phyloP scores from a whole-genome alignment of 176 grass and related monocot species.

The Lolium perenne region DNA sequence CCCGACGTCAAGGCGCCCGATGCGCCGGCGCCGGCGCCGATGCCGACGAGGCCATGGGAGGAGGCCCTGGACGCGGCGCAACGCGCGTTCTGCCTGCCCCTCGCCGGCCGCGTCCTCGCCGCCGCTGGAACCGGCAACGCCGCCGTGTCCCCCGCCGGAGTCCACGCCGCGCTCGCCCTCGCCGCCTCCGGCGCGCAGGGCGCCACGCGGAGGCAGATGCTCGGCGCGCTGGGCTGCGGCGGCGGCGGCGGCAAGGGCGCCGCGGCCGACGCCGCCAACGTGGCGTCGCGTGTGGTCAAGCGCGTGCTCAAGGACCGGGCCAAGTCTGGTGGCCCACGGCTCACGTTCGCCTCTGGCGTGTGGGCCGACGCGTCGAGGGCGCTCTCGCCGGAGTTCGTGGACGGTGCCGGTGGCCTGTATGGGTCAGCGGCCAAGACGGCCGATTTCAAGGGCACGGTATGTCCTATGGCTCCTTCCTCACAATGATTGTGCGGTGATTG shows the following conservation, averaged over 20 bases:
- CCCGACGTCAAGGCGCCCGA: neutral
- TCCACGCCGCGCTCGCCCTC: conserved; percentile 45
- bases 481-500: neutral
- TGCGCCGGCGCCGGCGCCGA: neutral
- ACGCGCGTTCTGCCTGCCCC: conserved; percentile 47
- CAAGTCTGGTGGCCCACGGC: conserved; percentile 40
- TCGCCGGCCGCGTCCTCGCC: conserved; percentile 45
- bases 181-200: conserved; percentile 49
- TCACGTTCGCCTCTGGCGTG: conserved; percentile 37
- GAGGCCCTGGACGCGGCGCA: conserved; percentile 47
- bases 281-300: conserved; percentile 50
- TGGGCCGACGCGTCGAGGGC: conserved; percentile 47
- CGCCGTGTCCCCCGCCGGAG: conserved; percentile 15
- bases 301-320: conserved; percentile 53
- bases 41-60: conserved; percentile 53
- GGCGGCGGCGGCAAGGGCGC: conserved; percentile 47
- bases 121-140: conserved; percentile 45
- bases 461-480: neutral
- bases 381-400: conserved; percentile 38
- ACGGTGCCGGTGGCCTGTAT: conserved; percentile 16
- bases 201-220: conserved; percentile 45
- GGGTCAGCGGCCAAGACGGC: conserved; percentile 34
- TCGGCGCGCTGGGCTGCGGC: conserved; percentile 36
- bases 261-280: conserved; percentile 47
- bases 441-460: conserved; percentile 43